These are phyloP conservation scores for Arthrobotrys sinensis DNA, from an alignment of 2,329 filamentous ascomycete species.

Conservation along the genomic window DNA sequence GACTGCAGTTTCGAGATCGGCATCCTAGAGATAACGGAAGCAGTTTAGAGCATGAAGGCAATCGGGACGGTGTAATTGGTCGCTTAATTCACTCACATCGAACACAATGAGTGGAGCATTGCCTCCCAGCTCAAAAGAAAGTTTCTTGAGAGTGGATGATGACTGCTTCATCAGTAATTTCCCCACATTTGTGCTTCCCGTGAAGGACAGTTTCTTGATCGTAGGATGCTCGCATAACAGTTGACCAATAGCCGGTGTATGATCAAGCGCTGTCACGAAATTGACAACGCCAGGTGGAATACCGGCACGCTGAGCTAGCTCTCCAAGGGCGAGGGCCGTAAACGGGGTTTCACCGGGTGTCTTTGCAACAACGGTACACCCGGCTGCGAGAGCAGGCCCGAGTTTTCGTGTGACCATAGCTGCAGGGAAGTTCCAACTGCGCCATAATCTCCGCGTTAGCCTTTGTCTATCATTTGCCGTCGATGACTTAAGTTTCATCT, in stretches of 20 bases:
- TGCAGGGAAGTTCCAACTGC: conserved; percentile 85
- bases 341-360: conserved; percentile 93
- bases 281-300: conserved; percentile 93
- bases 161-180: conserved; percentile 91
- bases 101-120: conserved; percentile 98
- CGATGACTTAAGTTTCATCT: conserved; percentile 22
- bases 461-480: conserved; percentile 21
- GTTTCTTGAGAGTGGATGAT: conserved; percentile 84
- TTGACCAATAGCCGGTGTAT: conserved; percentile 84
- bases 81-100: conserved; percentile 70
- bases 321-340: conserved; percentile 87
- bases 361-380: conserved; percentile 94
- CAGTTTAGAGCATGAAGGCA: conserved; percentile 15
- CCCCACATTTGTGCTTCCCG: conserved; percentile 80
- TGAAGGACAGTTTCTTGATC: conserved; percentile 93
- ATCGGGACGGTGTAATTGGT: conserved; percentile 32
- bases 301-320: conserved; percentile 87
- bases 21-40: conserved; percentile 66
- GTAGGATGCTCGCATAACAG: conserved; percentile 81
- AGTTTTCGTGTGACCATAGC: conserved; percentile 82
- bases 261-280: conserved; percentile 82
- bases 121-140: conserved; percentile 91
- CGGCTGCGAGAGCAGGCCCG: conserved; percentile 86
- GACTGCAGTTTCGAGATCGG: conserved; percentile 88
- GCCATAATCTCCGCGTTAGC: conserved; percentile 38